Conservation (phyloP, 441 rosid species). For the Gossypium aridum region DNA sequence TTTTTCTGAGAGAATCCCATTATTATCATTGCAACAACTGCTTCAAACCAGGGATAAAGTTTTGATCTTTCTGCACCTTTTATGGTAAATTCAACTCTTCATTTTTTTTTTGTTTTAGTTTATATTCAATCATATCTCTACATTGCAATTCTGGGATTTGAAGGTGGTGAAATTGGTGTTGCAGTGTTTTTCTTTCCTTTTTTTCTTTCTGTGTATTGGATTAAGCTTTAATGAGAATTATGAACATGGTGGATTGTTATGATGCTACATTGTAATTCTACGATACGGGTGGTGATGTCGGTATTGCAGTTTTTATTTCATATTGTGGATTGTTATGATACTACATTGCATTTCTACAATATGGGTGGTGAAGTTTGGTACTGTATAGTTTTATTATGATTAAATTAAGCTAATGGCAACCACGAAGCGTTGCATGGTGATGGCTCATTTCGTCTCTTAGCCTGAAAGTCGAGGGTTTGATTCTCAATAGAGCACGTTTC, state of each 20-base stretch:
- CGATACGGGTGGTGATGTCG: neutral
- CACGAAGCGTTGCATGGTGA: too few species aligned
- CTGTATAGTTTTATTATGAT: neutral
- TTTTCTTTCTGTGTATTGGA: neutral
- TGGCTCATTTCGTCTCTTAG: too few species aligned
- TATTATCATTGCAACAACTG: conserved; percentile 8
- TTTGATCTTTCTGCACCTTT: conserved; percentile 14
- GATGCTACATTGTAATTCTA: neutral
- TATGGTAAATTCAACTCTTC: conserved; percentile 19
- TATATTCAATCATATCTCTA: neutral
- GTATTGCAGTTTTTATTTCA: neutral
- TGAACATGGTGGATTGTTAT: neutral
- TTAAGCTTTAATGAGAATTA: neutral
- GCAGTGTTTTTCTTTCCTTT: neutral
- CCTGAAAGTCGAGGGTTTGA: too few species aligned
- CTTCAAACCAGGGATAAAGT: neutral
- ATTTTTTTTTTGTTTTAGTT: conserved; percentile 6
- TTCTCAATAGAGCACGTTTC: too few species aligned
- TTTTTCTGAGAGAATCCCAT: neutral
- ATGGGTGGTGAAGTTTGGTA: neutral
- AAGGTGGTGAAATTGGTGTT: neutral
- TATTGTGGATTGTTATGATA: neutral
- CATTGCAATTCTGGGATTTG: neutral
- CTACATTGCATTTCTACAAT: neutral
- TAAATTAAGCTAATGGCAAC: neutral